Conservation (phyloP, 352 stramenopile genomes). For the Thalassiosira delicatula region DNA sequence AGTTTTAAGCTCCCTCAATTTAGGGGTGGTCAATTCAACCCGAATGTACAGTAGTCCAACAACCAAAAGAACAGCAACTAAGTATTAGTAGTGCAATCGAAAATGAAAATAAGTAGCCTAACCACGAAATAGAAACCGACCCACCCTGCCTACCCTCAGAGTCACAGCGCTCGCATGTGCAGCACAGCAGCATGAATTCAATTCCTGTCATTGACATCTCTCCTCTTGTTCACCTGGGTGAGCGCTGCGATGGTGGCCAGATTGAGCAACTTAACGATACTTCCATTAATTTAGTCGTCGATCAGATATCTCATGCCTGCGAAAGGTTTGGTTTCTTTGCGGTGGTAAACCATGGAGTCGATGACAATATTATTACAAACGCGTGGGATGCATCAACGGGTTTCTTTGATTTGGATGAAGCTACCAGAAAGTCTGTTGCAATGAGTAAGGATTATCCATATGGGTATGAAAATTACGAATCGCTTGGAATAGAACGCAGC, state of each 20-base stretch:
- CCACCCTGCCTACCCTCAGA: too few relatives aligned
- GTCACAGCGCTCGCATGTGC: too few relatives aligned
- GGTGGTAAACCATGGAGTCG: constrained; percentile 86
- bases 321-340: constrained; percentile 87
- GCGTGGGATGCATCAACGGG: constrained; percentile 76
- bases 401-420: constrained; percentile 87
- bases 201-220: constrained; percentile 64
- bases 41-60: too few relatives aligned
- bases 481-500: constrained; percentile 49
- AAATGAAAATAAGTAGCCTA: too few relatives aligned
- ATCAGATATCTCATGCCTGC: constrained; percentile 77
- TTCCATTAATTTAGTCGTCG: too few relatives aligned
- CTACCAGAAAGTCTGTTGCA: constrained; percentile 67
- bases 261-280: constrained; percentile 3
- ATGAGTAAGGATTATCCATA: constrained; percentile 87
- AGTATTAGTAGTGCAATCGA: too few relatives aligned
- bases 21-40: too few relatives aligned
- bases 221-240: constrained; percentile 23
- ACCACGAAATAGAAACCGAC: too few relatives aligned
- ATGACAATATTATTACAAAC: constrained; percentile 66
- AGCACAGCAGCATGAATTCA: too few relatives aligned
- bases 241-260: neutral
- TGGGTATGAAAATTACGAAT: constrained; percentile 85
- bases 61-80: too few relatives aligned
- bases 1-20: too few relatives aligned